A percentile compares a stretch with the other conserved stretches of the same genome.
Conservation (phyloP, 2,329 filamentous ascomycete species). For the Colletotrichum destructivum region DNA sequence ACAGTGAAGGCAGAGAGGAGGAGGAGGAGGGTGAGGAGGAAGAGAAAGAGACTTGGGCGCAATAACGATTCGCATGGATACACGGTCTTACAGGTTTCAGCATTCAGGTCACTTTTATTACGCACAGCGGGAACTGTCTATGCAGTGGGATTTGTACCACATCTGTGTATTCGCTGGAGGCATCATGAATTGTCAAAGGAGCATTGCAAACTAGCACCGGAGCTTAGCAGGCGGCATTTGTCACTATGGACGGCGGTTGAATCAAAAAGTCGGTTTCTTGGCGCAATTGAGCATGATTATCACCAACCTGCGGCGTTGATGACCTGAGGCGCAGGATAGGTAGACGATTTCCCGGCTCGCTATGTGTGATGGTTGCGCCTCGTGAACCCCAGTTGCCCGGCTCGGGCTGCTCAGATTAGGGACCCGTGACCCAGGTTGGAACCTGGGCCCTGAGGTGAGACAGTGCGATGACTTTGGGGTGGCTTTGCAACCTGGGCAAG, state of each 20-base stretch:
- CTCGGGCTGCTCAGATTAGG: background rate
- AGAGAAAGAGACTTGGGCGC: constrained; percentile 8
- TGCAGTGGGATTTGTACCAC: constrained; percentile 30
- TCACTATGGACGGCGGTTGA: constrained; percentile 31
- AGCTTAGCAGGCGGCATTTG: constrained; percentile 42
- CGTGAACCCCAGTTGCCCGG: constrained; percentile 16
- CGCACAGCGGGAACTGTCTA: constrained; percentile 33
- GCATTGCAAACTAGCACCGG: constrained; percentile 38
- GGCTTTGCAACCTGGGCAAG: constrained; percentile 33
- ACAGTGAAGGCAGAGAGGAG: constrained; percentile 46
- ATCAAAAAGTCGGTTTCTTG: constrained; percentile 31
- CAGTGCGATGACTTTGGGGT: constrained; percentile 39
- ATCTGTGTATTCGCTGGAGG: constrained; percentile 31
- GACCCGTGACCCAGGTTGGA: constrained; percentile 25
- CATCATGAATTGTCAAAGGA: constrained; percentile 39
- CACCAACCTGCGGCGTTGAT: background rate
- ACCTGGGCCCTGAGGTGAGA: constrained; percentile 32
- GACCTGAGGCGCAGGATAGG: background rate
- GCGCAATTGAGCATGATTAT: constrained; percentile 10
- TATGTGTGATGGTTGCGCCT: constrained; percentile 9
- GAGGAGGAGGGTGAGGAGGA: too few species aligned
- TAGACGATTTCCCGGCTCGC: too few species aligned
- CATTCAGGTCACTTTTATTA: constrained; percentile 36
- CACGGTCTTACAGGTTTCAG: constrained; percentile 36
- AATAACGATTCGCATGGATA: constrained; percentile 41